These are phyloP conservation scores for Cucumis hystrix DNA, from an alignment of 306 rosid genomes.

Conservation along the genomic window DNA sequence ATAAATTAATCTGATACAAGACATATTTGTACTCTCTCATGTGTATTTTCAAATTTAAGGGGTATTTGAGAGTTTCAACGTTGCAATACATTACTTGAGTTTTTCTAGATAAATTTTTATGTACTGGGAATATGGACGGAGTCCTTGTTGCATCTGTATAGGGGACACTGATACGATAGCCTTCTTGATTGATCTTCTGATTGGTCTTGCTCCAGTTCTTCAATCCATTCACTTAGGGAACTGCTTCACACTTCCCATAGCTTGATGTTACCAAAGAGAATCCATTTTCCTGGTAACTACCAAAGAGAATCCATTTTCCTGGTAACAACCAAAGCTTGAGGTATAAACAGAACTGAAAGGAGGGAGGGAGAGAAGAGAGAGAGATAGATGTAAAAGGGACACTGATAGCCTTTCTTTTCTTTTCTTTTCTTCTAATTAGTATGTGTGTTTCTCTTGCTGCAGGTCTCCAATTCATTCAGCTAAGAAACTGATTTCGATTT, in stretches of 20 bases:
- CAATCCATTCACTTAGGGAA: not conserved
- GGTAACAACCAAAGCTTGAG: not conserved
- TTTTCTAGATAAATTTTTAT: not conserved
- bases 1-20: not conserved
- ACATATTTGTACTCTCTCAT: not conserved
- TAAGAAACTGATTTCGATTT: not conserved
- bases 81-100: not conserved
- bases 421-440: not conserved
- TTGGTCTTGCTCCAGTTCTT: constrained; percentile 2
- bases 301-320: not conserved
- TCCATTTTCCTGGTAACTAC: not conserved
- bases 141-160: not conserved
- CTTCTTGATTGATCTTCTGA: not conserved
- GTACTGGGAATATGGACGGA: not conserved
- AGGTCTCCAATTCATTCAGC: not conserved
- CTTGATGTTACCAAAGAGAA: not conserved
- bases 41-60: not conserved
- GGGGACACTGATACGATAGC: not conserved
- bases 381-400: not conserved
- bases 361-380: no score
- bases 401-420: not conserved
- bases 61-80: not conserved
- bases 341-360: not conserved
- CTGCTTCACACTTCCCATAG: not conserved
- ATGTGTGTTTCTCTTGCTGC: not conserved